Evolutionary conservation across 805 yeast genomes (phyloP).

Genomic region (Ogataea siamensis): DNA sequence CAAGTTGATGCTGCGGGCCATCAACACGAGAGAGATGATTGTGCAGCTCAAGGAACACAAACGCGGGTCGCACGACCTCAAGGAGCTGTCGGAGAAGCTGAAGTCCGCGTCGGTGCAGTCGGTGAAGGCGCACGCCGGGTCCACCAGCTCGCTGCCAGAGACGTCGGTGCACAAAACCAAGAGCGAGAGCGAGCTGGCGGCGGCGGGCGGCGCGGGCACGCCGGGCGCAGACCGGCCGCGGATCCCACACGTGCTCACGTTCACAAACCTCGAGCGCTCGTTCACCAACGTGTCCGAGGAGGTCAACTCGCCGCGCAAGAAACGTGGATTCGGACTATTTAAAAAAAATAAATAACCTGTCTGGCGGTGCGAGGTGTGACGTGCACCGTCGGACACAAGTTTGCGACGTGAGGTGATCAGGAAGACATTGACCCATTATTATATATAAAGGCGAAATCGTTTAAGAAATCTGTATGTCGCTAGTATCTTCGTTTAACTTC

Average conservation of each 20-base stretch:
- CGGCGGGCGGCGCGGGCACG: background rate
- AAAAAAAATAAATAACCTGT: slow-evolving; percentile 1
- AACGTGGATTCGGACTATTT: slow-evolving; percentile 11
- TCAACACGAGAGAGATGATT: slow-evolving; percentile 53
- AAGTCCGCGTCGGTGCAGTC: background rate
- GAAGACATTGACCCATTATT: slow-evolving; percentile 10
- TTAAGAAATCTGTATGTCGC: slow-evolving; percentile 6
- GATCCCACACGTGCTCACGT: slow-evolving; percentile 4
- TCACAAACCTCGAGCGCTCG: slow-evolving; percentile 8
- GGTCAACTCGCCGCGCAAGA: slow-evolving; percentile 2
- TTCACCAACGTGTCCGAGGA: slow-evolving; percentile 2
- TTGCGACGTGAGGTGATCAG: slow-evolving; percentile 12
- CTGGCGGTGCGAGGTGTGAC: slow-evolving; percentile 5
- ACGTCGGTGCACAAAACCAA: background rate
- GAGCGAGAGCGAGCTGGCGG: slow-evolving; percentile 7
- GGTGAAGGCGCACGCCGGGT: slow-evolving; percentile 1
- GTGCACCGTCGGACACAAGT: background rate
- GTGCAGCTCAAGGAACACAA: slow-evolving; percentile 36
- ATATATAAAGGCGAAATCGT: slow-evolving; percentile 10
- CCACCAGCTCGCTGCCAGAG: slow-evolving; percentile 1
- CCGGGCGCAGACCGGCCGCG: background rate
- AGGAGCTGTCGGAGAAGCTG: slow-evolving; percentile 1
- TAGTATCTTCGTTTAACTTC: slow-evolving; percentile 42
- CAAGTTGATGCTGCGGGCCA: slow-evolving; percentile 56
- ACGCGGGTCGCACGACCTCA: slow-evolving; percentile 14